Evolutionary conservation across 2,329 filamentous ascomycete genomes (phyloP).

Genomic region (Talaromyces islandicus): DNA sequence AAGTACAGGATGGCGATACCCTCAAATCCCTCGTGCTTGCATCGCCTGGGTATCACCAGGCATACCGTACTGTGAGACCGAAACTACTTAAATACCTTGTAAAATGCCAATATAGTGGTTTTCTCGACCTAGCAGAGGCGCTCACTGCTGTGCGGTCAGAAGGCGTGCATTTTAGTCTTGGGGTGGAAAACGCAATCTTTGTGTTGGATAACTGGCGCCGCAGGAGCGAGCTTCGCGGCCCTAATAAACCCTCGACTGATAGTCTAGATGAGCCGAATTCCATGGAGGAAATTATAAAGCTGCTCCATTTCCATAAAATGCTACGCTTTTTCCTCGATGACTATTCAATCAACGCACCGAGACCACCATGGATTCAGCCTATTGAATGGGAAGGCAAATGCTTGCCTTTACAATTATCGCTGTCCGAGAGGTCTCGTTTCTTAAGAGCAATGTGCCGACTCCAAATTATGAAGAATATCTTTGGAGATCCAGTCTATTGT

Average conservation of each 20-base stretch:
- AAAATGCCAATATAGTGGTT: not conserved
- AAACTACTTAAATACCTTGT: not conserved
- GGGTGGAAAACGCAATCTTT: not conserved
- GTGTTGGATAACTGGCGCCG: conserved; percentile 3
- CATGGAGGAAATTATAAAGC: not conserved
- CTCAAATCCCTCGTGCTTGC: conserved; percentile 1
- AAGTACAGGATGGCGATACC: not conserved
- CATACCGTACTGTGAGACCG: not conserved
- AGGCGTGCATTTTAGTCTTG: not conserved
- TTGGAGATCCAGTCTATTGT: not conserved
- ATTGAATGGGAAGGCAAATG: not conserved
- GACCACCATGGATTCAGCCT: not conserved
- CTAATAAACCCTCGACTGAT: not conserved
- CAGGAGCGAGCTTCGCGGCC: not conserved
- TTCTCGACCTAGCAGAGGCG: not conserved
- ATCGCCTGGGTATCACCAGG: not conserved
- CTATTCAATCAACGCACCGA: not conserved
- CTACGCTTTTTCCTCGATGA: conserved; percentile 1
- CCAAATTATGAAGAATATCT: conserved; percentile 2
- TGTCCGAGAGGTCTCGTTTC: not conserved
- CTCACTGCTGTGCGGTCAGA: conserved; percentile 3
- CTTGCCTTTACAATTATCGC: not conserved
- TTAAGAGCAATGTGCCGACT: conserved; percentile 4
- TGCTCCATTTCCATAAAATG: not conserved
- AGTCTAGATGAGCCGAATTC: not conserved